Percentiles rank a stretch among this genome's conserved stretches.
phyloP scores from a whole-genome alignment of 2,329 filamentous ascomycete genomes.

The Microthyrium microscopicum region DNA sequence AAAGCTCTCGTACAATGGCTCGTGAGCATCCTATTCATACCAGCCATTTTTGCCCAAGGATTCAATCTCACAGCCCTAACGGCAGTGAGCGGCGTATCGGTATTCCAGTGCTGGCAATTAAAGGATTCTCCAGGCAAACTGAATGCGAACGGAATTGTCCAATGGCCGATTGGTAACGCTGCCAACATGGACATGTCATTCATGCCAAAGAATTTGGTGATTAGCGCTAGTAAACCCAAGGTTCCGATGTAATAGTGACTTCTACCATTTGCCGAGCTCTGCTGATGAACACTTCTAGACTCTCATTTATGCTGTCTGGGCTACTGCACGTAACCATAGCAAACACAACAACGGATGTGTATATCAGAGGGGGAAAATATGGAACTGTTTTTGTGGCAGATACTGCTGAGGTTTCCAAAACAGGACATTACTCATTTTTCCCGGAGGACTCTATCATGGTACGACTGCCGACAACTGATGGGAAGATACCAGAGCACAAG shows the following conservation, averaged over 20 bases:
- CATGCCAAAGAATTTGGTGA: too few relatives aligned
- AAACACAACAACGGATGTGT: conserved; percentile 6
- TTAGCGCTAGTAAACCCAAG: too few relatives aligned
- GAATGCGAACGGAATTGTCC: too few relatives aligned
- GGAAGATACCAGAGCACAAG: conserved; percentile 20
- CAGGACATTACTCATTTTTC: conserved; percentile 27
- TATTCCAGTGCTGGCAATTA: conserved; percentile 8
- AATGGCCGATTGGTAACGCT: too few relatives aligned
- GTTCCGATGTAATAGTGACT: too few relatives aligned
- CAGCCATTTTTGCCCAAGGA: conserved; percentile 1
- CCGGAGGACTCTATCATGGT: conserved; percentile 23
- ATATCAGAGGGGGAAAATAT: conserved; percentile 8
- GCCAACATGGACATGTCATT: too few relatives aligned
- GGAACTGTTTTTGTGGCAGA: conserved; percentile 25
- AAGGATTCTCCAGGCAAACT: conserved; percentile 1
- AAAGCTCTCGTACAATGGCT: too few relatives aligned
- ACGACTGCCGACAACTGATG: conserved; percentile 19
- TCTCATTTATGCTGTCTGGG: conserved; percentile 6
- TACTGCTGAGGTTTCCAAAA: conserved; percentile 22
- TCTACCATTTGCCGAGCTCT: too few relatives aligned
- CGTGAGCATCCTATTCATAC: background rate
- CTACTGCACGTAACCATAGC: conserved; percentile 6
- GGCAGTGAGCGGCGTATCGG: conserved; percentile 3
- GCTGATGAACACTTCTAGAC: too few relatives aligned
- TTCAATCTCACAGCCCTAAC: conserved; percentile 9